A percentile compares a stretch with the other conserved stretches of the same genome.
Evolutionary conservation across 441 rosid species (phyloP).

Genomic region (Adansonia grandidieri): DNA sequence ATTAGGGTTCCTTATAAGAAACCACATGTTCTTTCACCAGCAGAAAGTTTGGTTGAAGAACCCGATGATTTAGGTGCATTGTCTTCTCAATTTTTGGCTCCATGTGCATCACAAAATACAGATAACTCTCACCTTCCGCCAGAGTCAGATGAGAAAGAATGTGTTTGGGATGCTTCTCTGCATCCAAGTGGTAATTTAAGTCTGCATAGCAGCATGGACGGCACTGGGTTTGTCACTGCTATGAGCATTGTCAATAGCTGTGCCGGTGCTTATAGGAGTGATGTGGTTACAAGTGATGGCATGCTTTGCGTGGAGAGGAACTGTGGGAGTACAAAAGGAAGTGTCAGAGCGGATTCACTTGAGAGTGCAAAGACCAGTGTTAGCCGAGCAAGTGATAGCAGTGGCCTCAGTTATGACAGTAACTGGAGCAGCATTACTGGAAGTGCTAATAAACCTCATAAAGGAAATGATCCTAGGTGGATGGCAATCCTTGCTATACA

Average conservation of each 20-base stretch:
- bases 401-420: conserved; percentile 93
- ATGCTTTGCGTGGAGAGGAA: conserved; percentile 73
- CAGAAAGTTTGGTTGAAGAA: conserved; percentile 72
- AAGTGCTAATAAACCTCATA: conserved; percentile 88
- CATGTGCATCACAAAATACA: conserved; percentile 64
- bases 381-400: conserved; percentile 87
- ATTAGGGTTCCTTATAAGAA: conserved; percentile 63
- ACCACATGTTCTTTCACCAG: conserved; percentile 60
- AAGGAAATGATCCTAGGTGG: conserved; percentile 97
- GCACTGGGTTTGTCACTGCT: conserved; percentile 66
- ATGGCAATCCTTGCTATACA: conserved; percentile 84
- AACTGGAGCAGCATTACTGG: conserved; percentile 89
- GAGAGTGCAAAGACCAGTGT: conserved; percentile 88
- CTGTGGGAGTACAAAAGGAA: conserved; percentile 68
- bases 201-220: conserved; percentile 80
- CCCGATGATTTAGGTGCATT: conserved; percentile 43
- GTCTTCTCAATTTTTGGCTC: conserved; percentile 56
- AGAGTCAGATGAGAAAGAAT: conserved; percentile 81
- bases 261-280: conserved; percentile 67
- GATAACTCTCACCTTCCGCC: conserved; percentile 57
- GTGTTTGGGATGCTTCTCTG: conserved; percentile 93
- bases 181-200: conserved; percentile 91
- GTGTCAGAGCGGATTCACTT: conserved; percentile 77
- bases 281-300: conserved; percentile 72
- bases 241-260: conserved; percentile 87